These are phyloP conservation scores for Cystobasidium onofrii DNA, from an alignment of 768 basidiomycete genomes.

Conservation along the genomic window DNA sequence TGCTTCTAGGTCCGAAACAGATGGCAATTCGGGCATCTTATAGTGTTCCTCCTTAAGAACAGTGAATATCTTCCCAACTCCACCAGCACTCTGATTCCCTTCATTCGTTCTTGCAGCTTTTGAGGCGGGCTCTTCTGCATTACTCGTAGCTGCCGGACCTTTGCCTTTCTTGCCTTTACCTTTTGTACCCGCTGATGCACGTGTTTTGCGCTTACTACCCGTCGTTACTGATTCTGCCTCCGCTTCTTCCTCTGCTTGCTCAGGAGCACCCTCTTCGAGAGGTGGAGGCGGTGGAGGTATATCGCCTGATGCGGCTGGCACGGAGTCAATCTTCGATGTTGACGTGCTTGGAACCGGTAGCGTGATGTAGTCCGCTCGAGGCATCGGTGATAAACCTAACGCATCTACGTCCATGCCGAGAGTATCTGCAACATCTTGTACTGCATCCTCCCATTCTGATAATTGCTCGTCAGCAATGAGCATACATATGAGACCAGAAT, in stretches of 20 bases:
- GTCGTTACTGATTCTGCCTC: not conserved
- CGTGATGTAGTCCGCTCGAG: slow-evolving; percentile 27
- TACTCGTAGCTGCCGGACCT: slow-evolving; percentile 1
- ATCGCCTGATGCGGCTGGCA: not conserved
- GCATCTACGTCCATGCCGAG: slow-evolving; percentile 19
- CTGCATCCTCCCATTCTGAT: slow-evolving; percentile 41
- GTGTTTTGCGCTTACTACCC: slow-evolving; percentile 25
- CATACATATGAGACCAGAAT: no score
- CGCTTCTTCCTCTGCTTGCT: not conserved
- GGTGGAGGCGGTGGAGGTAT: slow-evolving; percentile 26
- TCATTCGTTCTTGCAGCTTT: slow-evolving; percentile 15
- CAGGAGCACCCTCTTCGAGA: not conserved
- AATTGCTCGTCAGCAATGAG: not conserved
- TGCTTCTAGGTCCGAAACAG: slow-evolving; percentile 14
- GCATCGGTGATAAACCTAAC: slow-evolving; percentile 2
- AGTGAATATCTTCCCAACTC: slow-evolving; percentile 27
- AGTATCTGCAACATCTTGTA: slow-evolving; percentile 35
- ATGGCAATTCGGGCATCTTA: slow-evolving; percentile 17
- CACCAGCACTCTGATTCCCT: not conserved
- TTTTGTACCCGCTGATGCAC: not conserved
- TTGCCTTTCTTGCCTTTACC: slow-evolving; percentile 24
- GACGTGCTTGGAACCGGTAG: slow-evolving; percentile 6
- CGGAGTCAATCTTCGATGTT: not conserved
- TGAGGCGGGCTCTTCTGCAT: not conserved
- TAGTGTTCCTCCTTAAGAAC: slow-evolving; percentile 22